Evolutionary conservation across 495 filamentous ascomycete genomes (phyloP).

Genomic region (Xylaria longipes): DNA sequence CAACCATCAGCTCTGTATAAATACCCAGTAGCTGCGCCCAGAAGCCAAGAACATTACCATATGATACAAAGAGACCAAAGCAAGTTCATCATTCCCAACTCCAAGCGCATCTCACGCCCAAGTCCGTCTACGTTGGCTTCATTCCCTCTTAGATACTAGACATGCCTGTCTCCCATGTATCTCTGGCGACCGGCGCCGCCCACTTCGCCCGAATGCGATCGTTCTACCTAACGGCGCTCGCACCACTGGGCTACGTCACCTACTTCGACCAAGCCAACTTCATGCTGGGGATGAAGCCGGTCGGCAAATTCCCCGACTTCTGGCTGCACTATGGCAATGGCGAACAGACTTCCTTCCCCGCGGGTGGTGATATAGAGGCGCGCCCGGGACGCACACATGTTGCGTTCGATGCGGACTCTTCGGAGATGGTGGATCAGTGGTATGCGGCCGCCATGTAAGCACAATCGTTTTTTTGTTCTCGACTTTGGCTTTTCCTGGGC

Average conservation of each 20-base stretch:
- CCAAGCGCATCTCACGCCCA: not conserved
- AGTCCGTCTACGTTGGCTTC: not conserved
- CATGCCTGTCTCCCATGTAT: constrained; percentile 43
- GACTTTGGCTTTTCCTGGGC: not conserved
- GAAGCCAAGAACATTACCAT: not conserved
- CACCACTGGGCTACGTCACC: constrained; percentile 45
- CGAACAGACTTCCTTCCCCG: constrained; percentile 19
- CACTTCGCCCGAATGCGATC: constrained; percentile 43
- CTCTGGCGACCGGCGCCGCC: constrained; percentile 35
- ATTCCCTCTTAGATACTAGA: not conserved
- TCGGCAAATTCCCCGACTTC: constrained; percentile 48
- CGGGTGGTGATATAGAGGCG: constrained; percentile 17
- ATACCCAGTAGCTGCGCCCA: not conserved
- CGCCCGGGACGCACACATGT: constrained; percentile 33
- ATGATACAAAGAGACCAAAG: not conserved
- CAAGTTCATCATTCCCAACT: not conserved
- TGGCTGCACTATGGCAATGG: constrained; percentile 42
- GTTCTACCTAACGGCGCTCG: constrained; percentile 49
- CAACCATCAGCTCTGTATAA: not conserved
- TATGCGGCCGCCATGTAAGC: constrained; percentile 41
- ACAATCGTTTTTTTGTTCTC: not conserved
- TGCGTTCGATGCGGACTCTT: constrained; percentile 35
- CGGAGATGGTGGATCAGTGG: constrained; percentile 36
- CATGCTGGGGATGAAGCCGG: constrained; percentile 37
- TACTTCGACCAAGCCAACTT: constrained; percentile 41